Conservation (phyloP, 176 grass and related monocot genomes). For the Triticum urartu region DNA sequence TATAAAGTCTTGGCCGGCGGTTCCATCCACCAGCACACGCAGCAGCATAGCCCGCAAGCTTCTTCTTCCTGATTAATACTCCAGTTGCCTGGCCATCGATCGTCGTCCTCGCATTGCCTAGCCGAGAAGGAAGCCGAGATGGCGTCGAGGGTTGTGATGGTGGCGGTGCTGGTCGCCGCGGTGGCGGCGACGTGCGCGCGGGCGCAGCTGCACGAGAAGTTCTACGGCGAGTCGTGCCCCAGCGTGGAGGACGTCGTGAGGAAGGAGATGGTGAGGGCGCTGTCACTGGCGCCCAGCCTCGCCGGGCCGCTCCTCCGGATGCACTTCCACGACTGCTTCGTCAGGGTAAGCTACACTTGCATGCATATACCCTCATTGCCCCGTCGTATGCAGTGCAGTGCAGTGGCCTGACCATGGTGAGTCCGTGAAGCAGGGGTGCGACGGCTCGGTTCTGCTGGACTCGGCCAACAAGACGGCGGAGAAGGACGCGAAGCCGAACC, state of each 20-base stretch:
- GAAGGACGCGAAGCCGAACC: constrained; percentile 71
- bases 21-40: constrained; percentile 10
- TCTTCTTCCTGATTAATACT: background rate
- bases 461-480: constrained; percentile 49
- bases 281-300: constrained; percentile 68
- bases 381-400: background rate
- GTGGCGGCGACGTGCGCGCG: background rate
- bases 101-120: background rate
- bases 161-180: constrained; percentile 28
- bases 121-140: background rate
- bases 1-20: constrained; percentile 42
- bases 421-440: constrained; percentile 57
- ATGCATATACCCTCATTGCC: background rate
- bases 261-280: constrained; percentile 50
- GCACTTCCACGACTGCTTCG: constrained; percentile 98
- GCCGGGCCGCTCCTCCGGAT: constrained; percentile 75
- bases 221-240: constrained; percentile 66
- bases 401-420: background rate
- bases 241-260: constrained; percentile 50
- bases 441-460: constrained; percentile 76
- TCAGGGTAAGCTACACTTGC: constrained; percentile 52
- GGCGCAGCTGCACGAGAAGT: constrained; percentile 49
- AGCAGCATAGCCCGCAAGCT: constrained; percentile 36
- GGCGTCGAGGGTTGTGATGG: constrained; percentile 14
- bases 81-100: background rate